Evolutionary conservation across 2,329 filamentous ascomycete species (phyloP).

Genomic region (Pseudogymnoascus sp.): DNA sequence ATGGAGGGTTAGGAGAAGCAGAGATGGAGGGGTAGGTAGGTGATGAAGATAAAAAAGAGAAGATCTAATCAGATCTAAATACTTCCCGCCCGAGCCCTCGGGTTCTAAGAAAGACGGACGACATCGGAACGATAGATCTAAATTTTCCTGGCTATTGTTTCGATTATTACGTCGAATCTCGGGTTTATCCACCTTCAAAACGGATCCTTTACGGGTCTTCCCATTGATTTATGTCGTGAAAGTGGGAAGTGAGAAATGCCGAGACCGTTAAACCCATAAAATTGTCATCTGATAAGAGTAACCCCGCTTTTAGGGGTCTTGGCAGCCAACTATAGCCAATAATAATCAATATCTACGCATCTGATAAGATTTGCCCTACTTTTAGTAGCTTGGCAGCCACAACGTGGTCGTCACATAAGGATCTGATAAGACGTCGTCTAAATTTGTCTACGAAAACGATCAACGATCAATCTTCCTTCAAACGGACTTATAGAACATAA

Average conservation of each 20-base stretch:
- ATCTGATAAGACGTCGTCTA: not conserved
- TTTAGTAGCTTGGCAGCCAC: not conserved
- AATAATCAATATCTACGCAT: not conserved
- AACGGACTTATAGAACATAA: not conserved
- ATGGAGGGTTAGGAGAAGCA: not conserved
- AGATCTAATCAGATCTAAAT: slow-evolving; percentile 1
- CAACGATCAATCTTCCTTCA: not conserved
- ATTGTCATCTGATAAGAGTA: not conserved
- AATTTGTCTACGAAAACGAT: not conserved
- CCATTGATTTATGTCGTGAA: not conserved
- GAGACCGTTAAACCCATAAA: not conserved
- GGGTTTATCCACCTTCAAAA: not conserved
- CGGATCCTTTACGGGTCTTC: not conserved
- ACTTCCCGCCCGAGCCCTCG: not conserved
- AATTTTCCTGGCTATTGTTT: not conserved
- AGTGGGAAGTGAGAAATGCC: not conserved
- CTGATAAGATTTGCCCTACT: not conserved
- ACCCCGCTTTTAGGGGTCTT: not conserved
- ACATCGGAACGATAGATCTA: not conserved
- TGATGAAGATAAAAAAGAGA: not conserved
- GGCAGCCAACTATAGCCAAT: not conserved
- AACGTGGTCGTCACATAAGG: not conserved
- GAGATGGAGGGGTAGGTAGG: not conserved
- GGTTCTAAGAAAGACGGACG: not conserved
- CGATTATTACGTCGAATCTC: not conserved